These are phyloP conservation scores for Fereydounia khargensis DNA, from an alignment of 1,284 basidiomycete genomes.

Conservation along the genomic window DNA sequence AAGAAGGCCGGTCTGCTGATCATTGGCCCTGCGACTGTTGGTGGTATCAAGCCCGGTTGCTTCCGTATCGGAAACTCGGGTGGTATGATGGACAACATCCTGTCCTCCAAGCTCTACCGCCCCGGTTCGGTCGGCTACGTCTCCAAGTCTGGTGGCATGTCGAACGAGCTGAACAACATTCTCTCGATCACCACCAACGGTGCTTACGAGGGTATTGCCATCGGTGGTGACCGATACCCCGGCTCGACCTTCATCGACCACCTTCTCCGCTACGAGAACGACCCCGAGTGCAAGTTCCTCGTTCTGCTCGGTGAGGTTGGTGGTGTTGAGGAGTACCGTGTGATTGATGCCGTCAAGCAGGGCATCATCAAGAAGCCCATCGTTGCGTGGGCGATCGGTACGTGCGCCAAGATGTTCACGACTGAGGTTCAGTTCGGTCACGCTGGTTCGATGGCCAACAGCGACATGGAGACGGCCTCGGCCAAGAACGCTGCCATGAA, in stretches of 20 bases:
- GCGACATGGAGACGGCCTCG: constrained; percentile 92
- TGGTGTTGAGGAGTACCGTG: constrained; percentile 97
- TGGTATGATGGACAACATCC: constrained; percentile 99
- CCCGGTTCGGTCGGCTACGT: constrained; percentile 96
- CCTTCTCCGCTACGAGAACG: constrained; percentile 91
- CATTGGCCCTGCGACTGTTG: constrained; percentile 96
- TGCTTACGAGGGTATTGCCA: constrained; percentile 99
- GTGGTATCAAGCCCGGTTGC: constrained; percentile 99
- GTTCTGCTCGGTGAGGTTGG: constrained; percentile 98
- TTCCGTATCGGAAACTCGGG: constrained; percentile 99
- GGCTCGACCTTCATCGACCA: constrained; percentile 99
- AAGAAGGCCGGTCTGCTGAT: constrained; percentile 84
- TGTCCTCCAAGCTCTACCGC: constrained; percentile 96
- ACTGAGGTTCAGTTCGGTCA: constrained; percentile 99
- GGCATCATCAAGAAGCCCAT: constrained; percentile 96
- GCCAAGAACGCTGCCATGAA: constrained; percentile 96
- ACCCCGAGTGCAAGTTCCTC: constrained; percentile 97
- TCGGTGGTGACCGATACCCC: constrained; percentile 98
- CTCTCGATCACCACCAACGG: constrained; percentile 95
- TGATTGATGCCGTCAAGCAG: constrained; percentile 93
- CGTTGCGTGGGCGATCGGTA: constrained; percentile 98
- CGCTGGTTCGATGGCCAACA: constrained; percentile 97
- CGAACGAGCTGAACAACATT: constrained; percentile 99
- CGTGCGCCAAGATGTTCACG: constrained; percentile 99
- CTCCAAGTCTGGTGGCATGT: constrained; percentile 99